Base-by-base conservation (phyloP, 2,329 filamentous ascomycete species). In the Chrysoporthe cubensis region DNA sequence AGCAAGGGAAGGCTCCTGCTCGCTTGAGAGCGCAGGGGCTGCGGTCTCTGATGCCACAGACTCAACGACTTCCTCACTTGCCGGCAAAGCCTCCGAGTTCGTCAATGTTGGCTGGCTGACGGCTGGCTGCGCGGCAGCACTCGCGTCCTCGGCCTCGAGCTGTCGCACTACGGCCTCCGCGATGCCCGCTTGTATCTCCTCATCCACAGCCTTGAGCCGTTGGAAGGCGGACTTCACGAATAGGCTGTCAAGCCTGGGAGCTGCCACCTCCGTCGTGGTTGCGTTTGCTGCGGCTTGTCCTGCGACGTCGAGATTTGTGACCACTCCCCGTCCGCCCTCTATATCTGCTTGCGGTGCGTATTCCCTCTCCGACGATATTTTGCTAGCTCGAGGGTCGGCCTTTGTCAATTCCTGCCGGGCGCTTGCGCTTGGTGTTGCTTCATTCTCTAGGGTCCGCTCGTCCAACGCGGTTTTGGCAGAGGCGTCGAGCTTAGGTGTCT, bases 121-220 rank as follows among this genome's bases (percentile, higher is more conserved):
- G 26, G 26, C 26, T 26, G 26, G 26, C 26, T 26, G 26, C 26
- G 52, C 62, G 3, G 14, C 52, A 11, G 62, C 60, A 18, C 37
- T 40, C 14, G 46, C 62, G 50, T 67, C 68, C 8, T 61, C 58
- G 34, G 52, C 68, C 54, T 68, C 66, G 14, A 70, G 67, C 42
- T 68, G 68, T 8, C 62, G 66, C 14, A 52, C 56, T 37, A 76
- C 69, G 6, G 75, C 71, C 13, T 66, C 71, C 8, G 74, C 65
- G 63, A 74, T 71, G 8, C 73, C 74, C 21, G 52, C 62, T 66
- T 76, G 73, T 61, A 74, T 73, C 71, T 70, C 68, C 56, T 63
- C 68, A 18, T 66, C 64, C 21, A 54, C 59, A 9, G 46, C 40
- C 48, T 57, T 66, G 62, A 70, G 59, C 32, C 58, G 63, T 13